A percentile compares a stretch with the other conserved stretches of the same genome.
Conservation (phyloP, 1,284 basidiomycete species). For the Leccinum cinnamomeum region DNA sequence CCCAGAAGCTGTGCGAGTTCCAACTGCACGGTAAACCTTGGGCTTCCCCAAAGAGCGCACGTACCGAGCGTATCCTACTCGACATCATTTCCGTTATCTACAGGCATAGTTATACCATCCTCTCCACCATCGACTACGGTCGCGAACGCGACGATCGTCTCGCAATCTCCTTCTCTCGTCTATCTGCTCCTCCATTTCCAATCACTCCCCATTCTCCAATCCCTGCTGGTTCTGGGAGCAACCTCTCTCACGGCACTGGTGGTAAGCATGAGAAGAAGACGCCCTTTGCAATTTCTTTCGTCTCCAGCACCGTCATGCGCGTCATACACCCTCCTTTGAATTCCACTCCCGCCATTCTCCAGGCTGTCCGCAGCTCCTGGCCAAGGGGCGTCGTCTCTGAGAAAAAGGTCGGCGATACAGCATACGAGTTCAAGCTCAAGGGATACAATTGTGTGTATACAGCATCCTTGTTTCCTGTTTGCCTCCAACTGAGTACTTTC, state of each 20-base stretch:
- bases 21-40: slow-evolving; percentile 67
- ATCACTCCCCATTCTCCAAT: slow-evolving; percentile 29
- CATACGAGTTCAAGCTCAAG: slow-evolving; percentile 77
- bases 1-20: slow-evolving; percentile 66
- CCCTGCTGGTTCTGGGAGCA: slow-evolving; percentile 39
- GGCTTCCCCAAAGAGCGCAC: slow-evolving; percentile 61
- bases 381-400: slow-evolving; percentile 74
- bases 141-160: slow-evolving; percentile 71
- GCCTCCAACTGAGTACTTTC: slow-evolving; percentile 23
- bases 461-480: slow-evolving; percentile 10
- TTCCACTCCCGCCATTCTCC: slow-evolving; percentile 73
- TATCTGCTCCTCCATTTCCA: slow-evolving; percentile 33
- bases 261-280: slow-evolving; percentile 38
- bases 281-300: slow-evolving; percentile 73
- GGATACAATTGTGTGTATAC: slow-evolving; percentile 68
- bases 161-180: slow-evolving; percentile 64
- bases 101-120: slow-evolving; percentile 59
- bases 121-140: slow-evolving; percentile 74
- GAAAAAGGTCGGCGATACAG: slow-evolving; percentile 68
- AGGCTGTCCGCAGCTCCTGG: slow-evolving; percentile 76
- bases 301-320: slow-evolving; percentile 63
- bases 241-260: slow-evolving; percentile 38
- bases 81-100: slow-evolving; percentile 64
- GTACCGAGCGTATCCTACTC: slow-evolving; percentile 66
- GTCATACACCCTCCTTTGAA: slow-evolving; percentile 73